A percentile compares a stretch with the other conserved stretches of the same genome.
These are phyloP conservation scores for Penicillium psychrofluorescens DNA, from an alignment of 495 filamentous ascomycete genomes.

Conservation along the genomic window DNA sequence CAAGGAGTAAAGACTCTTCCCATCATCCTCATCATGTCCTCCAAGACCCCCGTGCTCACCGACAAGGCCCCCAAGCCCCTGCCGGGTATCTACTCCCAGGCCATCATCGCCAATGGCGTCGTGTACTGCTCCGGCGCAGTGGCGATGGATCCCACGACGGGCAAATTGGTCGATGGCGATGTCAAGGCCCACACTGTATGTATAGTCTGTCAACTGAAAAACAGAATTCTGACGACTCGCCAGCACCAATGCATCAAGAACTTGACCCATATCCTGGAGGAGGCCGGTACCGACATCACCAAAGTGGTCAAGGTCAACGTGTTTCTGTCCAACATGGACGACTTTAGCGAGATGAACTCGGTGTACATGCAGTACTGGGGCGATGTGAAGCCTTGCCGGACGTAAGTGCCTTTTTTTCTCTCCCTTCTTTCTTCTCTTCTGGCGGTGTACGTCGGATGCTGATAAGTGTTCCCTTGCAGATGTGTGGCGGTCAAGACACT, in stretches of 20 bases:
- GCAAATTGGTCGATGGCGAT: slow-evolving; percentile 39
- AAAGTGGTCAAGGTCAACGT: slow-evolving; percentile 67
- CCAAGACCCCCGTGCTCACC: slow-evolving; percentile 35
- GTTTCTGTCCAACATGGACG: slow-evolving; percentile 62
- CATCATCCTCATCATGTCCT: slow-evolving; percentile 12
- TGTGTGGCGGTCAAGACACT: slow-evolving; percentile 63
- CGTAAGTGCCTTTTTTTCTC: slow-evolving; percentile 24
- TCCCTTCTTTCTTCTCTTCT: background rate
- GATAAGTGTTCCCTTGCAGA: slow-evolving; percentile 8
- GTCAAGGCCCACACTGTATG: slow-evolving; percentile 44
- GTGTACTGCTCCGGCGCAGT: slow-evolving; percentile 51
- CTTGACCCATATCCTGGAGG: slow-evolving; percentile 57
- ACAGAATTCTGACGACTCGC: too few relatives aligned
- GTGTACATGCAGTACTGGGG: slow-evolving; percentile 52
- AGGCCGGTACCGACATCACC: slow-evolving; percentile 51
- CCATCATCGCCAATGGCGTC: slow-evolving; percentile 48
- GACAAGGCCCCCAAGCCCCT: slow-evolving; percentile 47
- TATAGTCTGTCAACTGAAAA: background rate
- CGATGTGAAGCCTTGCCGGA: slow-evolving; percentile 53
- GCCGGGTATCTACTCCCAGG: slow-evolving; percentile 46
- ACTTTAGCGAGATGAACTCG: slow-evolving; percentile 60
- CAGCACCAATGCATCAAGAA: slow-evolving; percentile 51
- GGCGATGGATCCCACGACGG: slow-evolving; percentile 37
- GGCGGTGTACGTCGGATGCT: background rate
- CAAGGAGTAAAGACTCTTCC: background rate